These are phyloP conservation scores for Leccinum disarticulatum DNA, from an alignment of 768 basidiomycete species.

Conservation along the genomic window DNA sequence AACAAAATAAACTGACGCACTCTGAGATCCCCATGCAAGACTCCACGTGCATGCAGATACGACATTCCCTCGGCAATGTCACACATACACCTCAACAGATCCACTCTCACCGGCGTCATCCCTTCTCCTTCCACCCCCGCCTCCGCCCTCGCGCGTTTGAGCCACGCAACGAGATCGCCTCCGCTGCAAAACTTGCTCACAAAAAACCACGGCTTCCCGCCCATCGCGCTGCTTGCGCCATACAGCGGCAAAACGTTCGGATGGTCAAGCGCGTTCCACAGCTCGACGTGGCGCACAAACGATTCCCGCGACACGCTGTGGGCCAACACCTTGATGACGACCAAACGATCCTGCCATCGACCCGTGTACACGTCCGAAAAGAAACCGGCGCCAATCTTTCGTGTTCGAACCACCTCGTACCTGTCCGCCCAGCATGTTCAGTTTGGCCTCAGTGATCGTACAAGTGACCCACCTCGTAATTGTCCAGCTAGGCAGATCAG, in stretches of 20 bases:
- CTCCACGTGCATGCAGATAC: conserved; percentile 66
- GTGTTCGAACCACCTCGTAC: conserved; percentile 73
- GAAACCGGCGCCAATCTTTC: conserved; percentile 68
- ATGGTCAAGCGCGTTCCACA: conserved; percentile 72
- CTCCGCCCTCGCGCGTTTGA: conserved; percentile 37
- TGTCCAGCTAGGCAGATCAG: conserved; percentile 66
- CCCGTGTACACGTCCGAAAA: conserved; percentile 82
- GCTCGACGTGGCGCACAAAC: conserved; percentile 67
- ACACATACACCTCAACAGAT: conserved; percentile 60
- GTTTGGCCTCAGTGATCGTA: background rate
- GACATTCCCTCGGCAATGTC: conserved; percentile 82
- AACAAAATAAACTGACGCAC: conserved; percentile 35
- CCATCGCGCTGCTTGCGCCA: conserved; percentile 72
- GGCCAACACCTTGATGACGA: conserved; percentile 73
- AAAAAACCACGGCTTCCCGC: conserved; percentile 75
- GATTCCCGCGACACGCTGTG: conserved; percentile 58
- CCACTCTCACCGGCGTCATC: conserved; percentile 15
- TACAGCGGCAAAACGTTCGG: conserved; percentile 70
- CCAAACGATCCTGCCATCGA: conserved; percentile 61
- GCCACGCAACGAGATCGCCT: conserved; percentile 60
- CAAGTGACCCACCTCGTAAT: conserved; percentile 55
- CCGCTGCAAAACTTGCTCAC: conserved; percentile 72
- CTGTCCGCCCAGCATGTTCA: conserved; percentile 26
- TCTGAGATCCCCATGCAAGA: conserved; percentile 83
- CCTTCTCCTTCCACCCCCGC: background rate